Conservation (phyloP, 768 basidiomycete species). For the Rickenella mellea region DNA sequence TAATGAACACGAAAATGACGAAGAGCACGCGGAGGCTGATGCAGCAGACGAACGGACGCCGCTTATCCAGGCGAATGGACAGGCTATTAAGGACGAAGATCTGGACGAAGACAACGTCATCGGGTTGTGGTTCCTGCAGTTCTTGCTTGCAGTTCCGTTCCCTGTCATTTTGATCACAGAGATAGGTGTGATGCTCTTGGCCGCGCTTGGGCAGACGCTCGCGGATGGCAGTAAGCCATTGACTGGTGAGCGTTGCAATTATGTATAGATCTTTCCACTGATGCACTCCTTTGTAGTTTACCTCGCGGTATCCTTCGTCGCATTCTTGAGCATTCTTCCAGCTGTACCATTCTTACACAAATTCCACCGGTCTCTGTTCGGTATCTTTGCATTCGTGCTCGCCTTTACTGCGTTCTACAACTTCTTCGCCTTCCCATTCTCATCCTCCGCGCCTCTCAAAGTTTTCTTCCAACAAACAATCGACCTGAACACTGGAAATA, state of each 20-base stretch:
- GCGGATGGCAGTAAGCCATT: slow-evolving; percentile 48
- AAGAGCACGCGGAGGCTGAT: slow-evolving; percentile 18
- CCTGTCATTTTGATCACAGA: slow-evolving; percentile 46
- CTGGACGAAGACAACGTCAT: slow-evolving; percentile 15
- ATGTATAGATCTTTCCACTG: neutral
- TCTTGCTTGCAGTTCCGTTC: slow-evolving; percentile 42
- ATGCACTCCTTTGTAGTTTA: slow-evolving; percentile 35
- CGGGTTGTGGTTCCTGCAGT: slow-evolving; percentile 52
- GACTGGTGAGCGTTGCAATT: slow-evolving; percentile 30
- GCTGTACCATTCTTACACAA: slow-evolving; percentile 56
- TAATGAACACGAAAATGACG: neutral
- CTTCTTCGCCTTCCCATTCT: slow-evolving; percentile 53
- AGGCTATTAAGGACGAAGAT: neutral
- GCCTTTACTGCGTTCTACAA: slow-evolving; percentile 37
- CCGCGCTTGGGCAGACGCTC: slow-evolving; percentile 45
- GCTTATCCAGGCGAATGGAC: slow-evolving; percentile 2
- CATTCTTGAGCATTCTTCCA: slow-evolving; percentile 46
- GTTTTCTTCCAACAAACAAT: slow-evolving; percentile 62
- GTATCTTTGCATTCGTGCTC: slow-evolving; percentile 23
- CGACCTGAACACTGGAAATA: slow-evolving; percentile 24
- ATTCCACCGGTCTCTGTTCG: slow-evolving; percentile 29
- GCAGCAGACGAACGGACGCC: slow-evolving; percentile 10
- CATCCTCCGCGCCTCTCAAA: slow-evolving; percentile 50
- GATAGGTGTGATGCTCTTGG: slow-evolving; percentile 35
- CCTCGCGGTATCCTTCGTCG: slow-evolving; percentile 30